Evolutionary conservation across 306 rosid species (phyloP).

Genomic region (Sindora glabra): DNA sequence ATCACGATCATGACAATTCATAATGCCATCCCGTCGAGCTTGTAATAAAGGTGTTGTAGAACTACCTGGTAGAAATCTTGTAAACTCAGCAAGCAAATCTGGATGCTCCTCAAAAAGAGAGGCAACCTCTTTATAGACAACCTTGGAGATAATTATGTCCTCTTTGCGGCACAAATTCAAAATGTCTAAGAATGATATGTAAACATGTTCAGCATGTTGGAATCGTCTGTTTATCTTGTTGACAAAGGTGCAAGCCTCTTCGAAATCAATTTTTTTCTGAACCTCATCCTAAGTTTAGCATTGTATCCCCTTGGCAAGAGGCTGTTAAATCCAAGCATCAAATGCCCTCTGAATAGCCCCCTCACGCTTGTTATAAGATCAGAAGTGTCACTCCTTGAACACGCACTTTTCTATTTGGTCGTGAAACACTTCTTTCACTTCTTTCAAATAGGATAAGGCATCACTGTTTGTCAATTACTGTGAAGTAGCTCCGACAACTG

Average conservation of each 20-base stretch:
- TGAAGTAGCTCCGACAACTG: slow-evolving; percentile 28
- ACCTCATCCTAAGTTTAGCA: slow-evolving; percentile 69
- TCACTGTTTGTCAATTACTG: slow-evolving; percentile 74
- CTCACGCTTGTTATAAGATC: slow-evolving; percentile 94
- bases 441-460: slow-evolving; percentile 76
- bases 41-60: slow-evolving; percentile 65
- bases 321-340: slow-evolving; percentile 93
- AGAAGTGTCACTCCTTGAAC: slow-evolving; percentile 73
- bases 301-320: slow-evolving; percentile 95
- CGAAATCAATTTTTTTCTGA: slow-evolving; percentile 87
- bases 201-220: slow-evolving; percentile 75
- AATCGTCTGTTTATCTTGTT: slow-evolving; percentile 97
- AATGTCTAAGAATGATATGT: slow-evolving; percentile 91
- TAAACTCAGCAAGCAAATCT: slow-evolving; percentile 84
- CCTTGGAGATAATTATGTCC: slow-evolving; percentile 83
- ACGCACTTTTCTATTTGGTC: slow-evolving; percentile 74
- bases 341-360: slow-evolving; percentile 90
- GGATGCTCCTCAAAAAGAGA: slow-evolving; percentile 63
- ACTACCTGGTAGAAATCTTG: slow-evolving; percentile 80
- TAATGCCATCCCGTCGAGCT: slow-evolving; percentile 55
- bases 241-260: slow-evolving; percentile 93
- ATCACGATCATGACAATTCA: slow-evolving; percentile 55
- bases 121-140: slow-evolving; percentile 89
- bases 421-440: slow-evolving; percentile 77
- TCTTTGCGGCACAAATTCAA: slow-evolving; percentile 96